Base-by-base conservation (phyloP, 768 basidiomycete genomes). In the Xerocomellus chrysenteron region DNA sequence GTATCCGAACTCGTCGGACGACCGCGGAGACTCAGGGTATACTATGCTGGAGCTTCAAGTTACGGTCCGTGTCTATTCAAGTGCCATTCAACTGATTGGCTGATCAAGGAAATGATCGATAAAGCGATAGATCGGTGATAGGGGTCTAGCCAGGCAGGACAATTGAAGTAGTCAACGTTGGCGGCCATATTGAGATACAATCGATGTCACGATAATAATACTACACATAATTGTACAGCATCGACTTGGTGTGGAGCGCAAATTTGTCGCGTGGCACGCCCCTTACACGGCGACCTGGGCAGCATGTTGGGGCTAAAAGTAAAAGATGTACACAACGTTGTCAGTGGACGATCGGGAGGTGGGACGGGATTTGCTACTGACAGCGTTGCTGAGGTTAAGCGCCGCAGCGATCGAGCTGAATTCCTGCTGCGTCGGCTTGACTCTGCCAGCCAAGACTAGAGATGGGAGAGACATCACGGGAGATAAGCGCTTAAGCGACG, bases 371-470 rank as follows among this genome's bases (percentile, higher is more conserved):
- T 8, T 4, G 49, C 2, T 3, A 64, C 63, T 54, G 55, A 82
- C 81, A 10, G 64, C 37, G 33, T 45, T 57, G 26, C 68, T 62
- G 61, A 86, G 76, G 17, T 65, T 71, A 21, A 87, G 73, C 4
- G 65, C 77, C 0, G 12, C 10, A 1, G 82, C 80, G 55, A 88
- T 73, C 26, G 67, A 66, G 36, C 73, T 66, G 69, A 84, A 86
- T 61, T 87, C 86, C 0, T 62, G 55, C 9, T 70, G 57, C 10
- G 80, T 80, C 14, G 86, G 78, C 55, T 63, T 78, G 5, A 14
- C 37, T 0, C 19, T 60, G 8, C 79, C 83, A 12, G 75, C 74
- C 68, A 81, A 76, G 60, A 87, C 86, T 87, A 54, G 50, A 28
- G 42, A 35, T 26, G 37, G 28, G 46, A n/a, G 28, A 28, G 30